These are phyloP conservation scores for Populus ilicifolia DNA, from an alignment of 345 rosid species.

Conservation along the genomic window DNA sequence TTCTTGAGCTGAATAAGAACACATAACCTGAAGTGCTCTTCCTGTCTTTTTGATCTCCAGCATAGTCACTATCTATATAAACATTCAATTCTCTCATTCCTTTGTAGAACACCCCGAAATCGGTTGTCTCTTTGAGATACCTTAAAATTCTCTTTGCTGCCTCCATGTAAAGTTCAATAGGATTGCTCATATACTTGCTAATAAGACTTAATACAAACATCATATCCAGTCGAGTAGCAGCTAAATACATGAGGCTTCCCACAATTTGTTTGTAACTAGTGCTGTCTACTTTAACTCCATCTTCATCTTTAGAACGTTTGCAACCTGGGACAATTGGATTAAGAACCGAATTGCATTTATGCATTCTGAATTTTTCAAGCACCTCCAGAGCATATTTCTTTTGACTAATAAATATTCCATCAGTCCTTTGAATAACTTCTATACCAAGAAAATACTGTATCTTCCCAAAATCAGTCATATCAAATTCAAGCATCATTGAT, in stretches of 20 bases:
- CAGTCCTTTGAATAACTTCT: not conserved
- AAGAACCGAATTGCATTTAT: not conserved
- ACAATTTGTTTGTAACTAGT: not conserved
- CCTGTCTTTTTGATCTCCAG: no score
- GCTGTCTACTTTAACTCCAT: not conserved
- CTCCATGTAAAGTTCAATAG: not conserved
- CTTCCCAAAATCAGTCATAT: not conserved
- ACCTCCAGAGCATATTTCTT: not conserved
- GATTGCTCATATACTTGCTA: not conserved
- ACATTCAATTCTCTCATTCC: not conserved
- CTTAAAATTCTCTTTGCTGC: not conserved
- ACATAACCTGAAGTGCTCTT: no score
- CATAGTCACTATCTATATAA: no score
- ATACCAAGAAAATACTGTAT: not conserved
- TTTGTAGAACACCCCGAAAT: not conserved
- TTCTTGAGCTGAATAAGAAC: no score
- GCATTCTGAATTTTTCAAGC: not conserved
- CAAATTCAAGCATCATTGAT: not conserved
- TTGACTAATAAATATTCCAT: not conserved
- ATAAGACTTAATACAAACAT: not conserved
- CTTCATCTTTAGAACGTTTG: not conserved
- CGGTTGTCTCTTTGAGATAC: not conserved
- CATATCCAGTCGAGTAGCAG: not conserved
- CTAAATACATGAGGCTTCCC: not conserved
- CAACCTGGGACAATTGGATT: not conserved